Conservation (phyloP, 2,329 filamentous ascomycete genomes). For the Epichloe gansuensis region DNA sequence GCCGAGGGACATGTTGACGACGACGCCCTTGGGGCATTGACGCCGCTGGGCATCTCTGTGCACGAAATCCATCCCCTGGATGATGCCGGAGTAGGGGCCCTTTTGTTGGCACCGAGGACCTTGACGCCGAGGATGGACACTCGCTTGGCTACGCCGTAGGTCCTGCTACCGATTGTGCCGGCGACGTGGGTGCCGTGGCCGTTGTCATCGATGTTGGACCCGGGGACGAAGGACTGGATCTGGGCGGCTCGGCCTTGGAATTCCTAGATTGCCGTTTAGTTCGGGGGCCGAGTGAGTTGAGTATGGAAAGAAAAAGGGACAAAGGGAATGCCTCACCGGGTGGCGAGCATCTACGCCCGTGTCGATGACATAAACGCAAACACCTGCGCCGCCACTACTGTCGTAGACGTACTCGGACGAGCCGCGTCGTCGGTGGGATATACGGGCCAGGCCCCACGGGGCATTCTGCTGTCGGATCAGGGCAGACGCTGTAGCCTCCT, state of each 20-base stretch:
- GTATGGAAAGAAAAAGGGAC: neutral
- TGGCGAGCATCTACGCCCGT: conserved; percentile 24
- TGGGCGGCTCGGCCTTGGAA: conserved; percentile 28
- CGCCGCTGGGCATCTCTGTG: conserved; percentile 19
- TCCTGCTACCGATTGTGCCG: conserved; percentile 20
- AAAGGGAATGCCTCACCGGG: conserved; percentile 14
- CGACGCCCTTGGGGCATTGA: conserved; percentile 27
- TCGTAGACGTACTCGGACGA: conserved; percentile 21
- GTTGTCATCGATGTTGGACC: conserved; percentile 17
- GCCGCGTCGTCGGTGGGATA: conserved; percentile 18
- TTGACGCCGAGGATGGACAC: conserved; percentile 26
- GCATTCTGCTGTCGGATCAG: conserved; percentile 20
- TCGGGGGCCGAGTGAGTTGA: neutral
- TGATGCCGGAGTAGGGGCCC: conserved; percentile 16
- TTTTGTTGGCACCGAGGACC: conserved; percentile 21
- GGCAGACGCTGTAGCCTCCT: conserved; percentile 5
- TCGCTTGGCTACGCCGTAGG: conserved; percentile 29
- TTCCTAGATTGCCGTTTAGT: conserved; percentile 12
- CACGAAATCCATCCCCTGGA: conserved; percentile 29
- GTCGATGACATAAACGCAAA: conserved; percentile 31
- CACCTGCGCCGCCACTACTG: conserved; percentile 20
- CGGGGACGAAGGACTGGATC: conserved; percentile 21
- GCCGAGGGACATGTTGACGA: conserved; percentile 41
- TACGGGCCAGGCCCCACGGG: conserved; percentile 24
- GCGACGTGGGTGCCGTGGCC: conserved; percentile 21